Evolutionary conservation across 1,284 basidiomycete genomes (phyloP).

Genomic region (Cryptococcus sp.): DNA sequence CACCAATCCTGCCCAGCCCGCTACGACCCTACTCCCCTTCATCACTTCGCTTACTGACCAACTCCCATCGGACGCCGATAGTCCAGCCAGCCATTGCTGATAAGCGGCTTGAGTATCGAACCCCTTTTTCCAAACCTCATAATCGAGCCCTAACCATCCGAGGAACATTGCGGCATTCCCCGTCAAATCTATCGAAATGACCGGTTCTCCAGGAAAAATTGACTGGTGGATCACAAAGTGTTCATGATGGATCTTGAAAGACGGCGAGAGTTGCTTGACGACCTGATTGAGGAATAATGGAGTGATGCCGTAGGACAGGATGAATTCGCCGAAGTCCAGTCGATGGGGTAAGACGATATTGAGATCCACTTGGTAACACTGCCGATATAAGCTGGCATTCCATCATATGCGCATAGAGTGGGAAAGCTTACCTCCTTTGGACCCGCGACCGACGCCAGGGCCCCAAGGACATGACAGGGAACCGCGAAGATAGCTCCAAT

Average conservation of each 20-base stretch:
- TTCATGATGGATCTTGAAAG: conserved; percentile 12
- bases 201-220: conserved; percentile 18
- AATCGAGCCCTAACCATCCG: conserved; percentile 30
- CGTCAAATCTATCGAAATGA: conserved; percentile 23
- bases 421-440: conserved; percentile 4
- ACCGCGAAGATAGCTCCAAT: conserved; percentile 9
- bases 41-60: no score
- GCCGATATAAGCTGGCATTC: not conserved
- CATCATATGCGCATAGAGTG: not conserved
- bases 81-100: conserved; percentile 17
- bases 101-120: conserved; percentile 18
- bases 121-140: conserved; percentile 4
- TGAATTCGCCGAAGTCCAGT: conserved; percentile 14
- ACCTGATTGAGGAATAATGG: conserved; percentile 8
- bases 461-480: conserved; percentile 3
- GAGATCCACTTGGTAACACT: conserved; percentile 37
- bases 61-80: not conserved
- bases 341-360: conserved; percentile 13
- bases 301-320: conserved; percentile 18
- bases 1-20: no score
- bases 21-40: no score
- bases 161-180: conserved; percentile 18
- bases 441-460: not conserved
- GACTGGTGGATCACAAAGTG: conserved; percentile 20
- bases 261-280: conserved; percentile 10